A percentile compares a stretch with the other conserved stretches of the same genome.
These are phyloP conservation scores for Abelmoschus esculentus DNA, from an alignment of 345 rosid species.

Conservation along the genomic window DNA sequence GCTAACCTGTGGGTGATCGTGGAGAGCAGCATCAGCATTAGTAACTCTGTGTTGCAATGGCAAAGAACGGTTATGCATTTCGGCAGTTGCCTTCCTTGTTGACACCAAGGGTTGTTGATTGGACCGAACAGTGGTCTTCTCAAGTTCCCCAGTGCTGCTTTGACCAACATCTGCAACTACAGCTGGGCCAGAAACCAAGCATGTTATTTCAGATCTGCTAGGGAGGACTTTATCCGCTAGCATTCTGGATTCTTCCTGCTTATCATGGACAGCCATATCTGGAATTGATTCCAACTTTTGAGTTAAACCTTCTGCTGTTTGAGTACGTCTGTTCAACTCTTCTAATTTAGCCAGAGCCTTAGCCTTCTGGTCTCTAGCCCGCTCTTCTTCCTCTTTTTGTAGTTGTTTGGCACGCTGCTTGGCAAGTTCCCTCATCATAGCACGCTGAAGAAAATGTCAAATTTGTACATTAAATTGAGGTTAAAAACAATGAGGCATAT, in stretches of 20 bases:
- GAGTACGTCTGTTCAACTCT: slow-evolving; percentile 73
- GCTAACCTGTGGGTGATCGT: slow-evolving; percentile 22
- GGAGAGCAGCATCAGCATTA: slow-evolving; percentile 25
- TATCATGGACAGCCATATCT: slow-evolving; percentile 21
- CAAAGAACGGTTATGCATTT: slow-evolving; percentile 14
- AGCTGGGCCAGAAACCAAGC: slow-evolving; percentile 17
- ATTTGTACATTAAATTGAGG: slow-evolving; percentile 9
- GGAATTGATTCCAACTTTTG: slow-evolving; percentile 34
- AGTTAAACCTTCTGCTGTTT: slow-evolving; percentile 36
- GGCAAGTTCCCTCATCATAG: slow-evolving; percentile 66
- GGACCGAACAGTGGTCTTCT: slow-evolving; percentile 25
- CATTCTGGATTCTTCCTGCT: slow-evolving; percentile 30
- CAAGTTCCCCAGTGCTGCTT: slow-evolving; percentile 22
- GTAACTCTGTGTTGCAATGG: slow-evolving; percentile 24
- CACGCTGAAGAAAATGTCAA: slow-evolving; percentile 43
- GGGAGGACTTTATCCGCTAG: slow-evolving; percentile 23
- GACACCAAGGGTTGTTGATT: slow-evolving; percentile 27
- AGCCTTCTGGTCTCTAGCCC: slow-evolving; percentile 79
- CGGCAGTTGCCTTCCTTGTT: slow-evolving; percentile 24
- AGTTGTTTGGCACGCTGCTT: slow-evolving; percentile 60
- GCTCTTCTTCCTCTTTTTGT: slow-evolving; percentile 85
- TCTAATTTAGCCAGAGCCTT: slow-evolving; percentile 76
- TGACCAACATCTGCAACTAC: slow-evolving; percentile 21
- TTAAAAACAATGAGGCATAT: slow-evolving; percentile 12
- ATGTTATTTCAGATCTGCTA: slow-evolving; percentile 22